These are phyloP conservation scores for Calonectria hongkongensis DNA, from an alignment of 2,329 filamentous ascomycete genomes.

Conservation along the genomic window DNA sequence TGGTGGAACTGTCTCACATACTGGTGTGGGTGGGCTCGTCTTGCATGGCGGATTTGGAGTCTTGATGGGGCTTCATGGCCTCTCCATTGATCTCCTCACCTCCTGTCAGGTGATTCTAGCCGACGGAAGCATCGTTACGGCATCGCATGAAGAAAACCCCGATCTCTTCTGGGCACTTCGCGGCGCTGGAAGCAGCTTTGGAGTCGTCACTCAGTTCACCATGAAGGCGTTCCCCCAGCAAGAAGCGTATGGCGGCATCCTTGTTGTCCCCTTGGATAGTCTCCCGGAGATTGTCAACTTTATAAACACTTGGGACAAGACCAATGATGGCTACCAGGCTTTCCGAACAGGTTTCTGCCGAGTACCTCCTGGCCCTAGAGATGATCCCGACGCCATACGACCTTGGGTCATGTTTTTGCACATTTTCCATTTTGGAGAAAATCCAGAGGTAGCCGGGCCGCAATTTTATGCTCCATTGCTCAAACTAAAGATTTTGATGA, in stretches of 20 bases:
- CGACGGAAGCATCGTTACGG: conserved; percentile 57
- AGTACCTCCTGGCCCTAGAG: conserved; percentile 45
- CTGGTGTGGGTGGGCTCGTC: conserved; percentile 76
- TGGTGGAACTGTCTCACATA: conserved; percentile 78
- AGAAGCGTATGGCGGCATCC: conserved; percentile 56
- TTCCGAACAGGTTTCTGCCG: conserved; percentile 44
- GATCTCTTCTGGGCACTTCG: conserved; percentile 65
- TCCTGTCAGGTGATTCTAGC: conserved; percentile 62
- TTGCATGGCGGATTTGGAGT: conserved; percentile 76
- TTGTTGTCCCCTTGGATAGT: conserved; percentile 53
- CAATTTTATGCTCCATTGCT: conserved; percentile 61
- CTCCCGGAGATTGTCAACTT: conserved; percentile 56
- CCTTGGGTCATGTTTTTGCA: conserved; percentile 45
- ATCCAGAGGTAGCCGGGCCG: conserved; percentile 45
- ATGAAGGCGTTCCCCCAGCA: conserved; percentile 57
- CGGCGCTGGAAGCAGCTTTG: conserved; percentile 65
- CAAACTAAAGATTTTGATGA: conserved; percentile 59
- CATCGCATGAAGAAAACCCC: conserved; percentile 66
- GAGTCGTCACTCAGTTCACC: conserved; percentile 62
- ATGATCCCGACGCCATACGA: conserved; percentile 47
- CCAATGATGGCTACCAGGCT: conserved; percentile 50
- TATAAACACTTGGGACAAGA: conserved; percentile 54
- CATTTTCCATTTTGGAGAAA: conserved; percentile 47
- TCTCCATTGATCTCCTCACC: conserved; percentile 66
- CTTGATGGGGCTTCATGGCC: conserved; percentile 72